Conservation (phyloP, 345 rosid genomes). For the Corchorus capsularis region DNA sequence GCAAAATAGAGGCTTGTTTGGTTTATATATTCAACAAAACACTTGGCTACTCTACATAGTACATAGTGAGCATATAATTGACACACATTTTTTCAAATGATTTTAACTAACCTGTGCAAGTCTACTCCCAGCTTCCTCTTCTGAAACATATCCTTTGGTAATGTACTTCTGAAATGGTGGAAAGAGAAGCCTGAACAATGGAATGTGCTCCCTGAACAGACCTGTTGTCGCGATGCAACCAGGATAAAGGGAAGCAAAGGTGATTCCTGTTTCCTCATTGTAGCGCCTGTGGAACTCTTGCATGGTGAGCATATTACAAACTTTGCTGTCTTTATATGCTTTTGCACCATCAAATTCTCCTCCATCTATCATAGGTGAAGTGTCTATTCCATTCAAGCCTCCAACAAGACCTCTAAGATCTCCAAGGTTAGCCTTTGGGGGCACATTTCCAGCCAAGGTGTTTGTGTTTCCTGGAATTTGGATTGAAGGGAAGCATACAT, state of each 20-base stretch:
- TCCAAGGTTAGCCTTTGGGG: constrained; percentile 92
- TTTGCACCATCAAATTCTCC: constrained; percentile 92
- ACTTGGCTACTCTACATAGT: background rate
- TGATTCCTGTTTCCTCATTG: constrained; percentile 80
- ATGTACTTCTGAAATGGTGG: constrained; percentile 74
- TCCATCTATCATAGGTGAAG: constrained; percentile 91
- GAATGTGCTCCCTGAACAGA: constrained; percentile 79
- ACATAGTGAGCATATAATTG: background rate
- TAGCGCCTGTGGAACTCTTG: constrained; percentile 91
- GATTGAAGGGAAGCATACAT: background rate
- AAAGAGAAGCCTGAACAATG: constrained; percentile 59
- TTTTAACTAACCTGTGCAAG: constrained; percentile 67
- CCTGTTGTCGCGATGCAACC: constrained; percentile 98
- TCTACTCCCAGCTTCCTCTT: constrained; percentile 85
- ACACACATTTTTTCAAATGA: background rate
- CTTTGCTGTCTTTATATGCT: constrained; percentile 96
- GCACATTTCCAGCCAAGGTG: constrained; percentile 94
- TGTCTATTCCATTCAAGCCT: constrained; percentile 67
- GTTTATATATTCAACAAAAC: background rate
- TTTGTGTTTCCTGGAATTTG: constrained; percentile 77
- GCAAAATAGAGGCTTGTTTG: constrained; percentile 5
- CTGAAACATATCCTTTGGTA: constrained; percentile 79
- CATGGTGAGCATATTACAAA: constrained; percentile 95
- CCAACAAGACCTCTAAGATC: constrained; percentile 84
- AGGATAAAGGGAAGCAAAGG: constrained; percentile 90